These are phyloP conservation scores for Suhomyces coccinellae DNA, from an alignment of 1,139 yeast genomes.

Conservation along the genomic window DNA sequence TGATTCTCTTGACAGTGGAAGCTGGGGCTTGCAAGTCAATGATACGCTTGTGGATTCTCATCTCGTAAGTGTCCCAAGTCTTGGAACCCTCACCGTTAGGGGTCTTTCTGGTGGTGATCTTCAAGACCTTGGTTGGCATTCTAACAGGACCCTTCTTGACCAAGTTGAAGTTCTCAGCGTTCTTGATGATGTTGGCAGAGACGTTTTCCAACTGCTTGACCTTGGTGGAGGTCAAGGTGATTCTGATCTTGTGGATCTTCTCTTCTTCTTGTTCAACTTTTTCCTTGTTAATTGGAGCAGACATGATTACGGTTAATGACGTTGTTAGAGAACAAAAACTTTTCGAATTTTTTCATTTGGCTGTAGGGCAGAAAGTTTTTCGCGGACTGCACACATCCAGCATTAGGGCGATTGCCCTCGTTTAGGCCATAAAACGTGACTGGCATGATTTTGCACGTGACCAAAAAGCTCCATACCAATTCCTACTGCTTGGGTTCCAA, in stretches of 20 bases:
- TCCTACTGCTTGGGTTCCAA: too few species aligned
- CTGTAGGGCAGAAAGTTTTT: conserved; percentile 9
- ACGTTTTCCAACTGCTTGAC: conserved; percentile 96
- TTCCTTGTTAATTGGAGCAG: conserved; percentile 81
- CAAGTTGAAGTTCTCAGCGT: conserved; percentile 80
- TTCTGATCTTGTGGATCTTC: conserved; percentile 95
- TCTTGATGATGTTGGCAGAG: conserved; percentile 83
- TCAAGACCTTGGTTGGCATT: conserved; percentile 98
- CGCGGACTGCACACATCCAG: conserved; percentile 7
- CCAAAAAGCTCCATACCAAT: too few species aligned
- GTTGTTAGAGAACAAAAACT: conserved; percentile 31
- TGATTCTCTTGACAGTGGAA: conserved; percentile 89
- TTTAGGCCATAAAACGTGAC: neutral
- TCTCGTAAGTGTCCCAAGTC: conserved; percentile 99
- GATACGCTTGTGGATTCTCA: conserved; percentile 99
- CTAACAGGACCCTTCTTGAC: conserved; percentile 98
- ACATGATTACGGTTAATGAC: conserved; percentile 56
- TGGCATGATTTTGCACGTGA: conserved; percentile 6
- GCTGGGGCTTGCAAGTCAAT: conserved; percentile 98
- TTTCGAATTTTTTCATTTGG: conserved; percentile 15
- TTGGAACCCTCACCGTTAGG: conserved; percentile 99
- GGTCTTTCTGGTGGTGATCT: conserved; percentile 99
- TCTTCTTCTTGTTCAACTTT: conserved; percentile 69
- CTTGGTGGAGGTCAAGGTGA: conserved; percentile 98
- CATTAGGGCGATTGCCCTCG: conserved; percentile 15